A percentile compares a stretch with the other conserved stretches of the same genome.
phyloP scores from a whole-genome alignment of 2,329 filamentous ascomycete species.

The Proliferodiscus dingleyae region DNA sequence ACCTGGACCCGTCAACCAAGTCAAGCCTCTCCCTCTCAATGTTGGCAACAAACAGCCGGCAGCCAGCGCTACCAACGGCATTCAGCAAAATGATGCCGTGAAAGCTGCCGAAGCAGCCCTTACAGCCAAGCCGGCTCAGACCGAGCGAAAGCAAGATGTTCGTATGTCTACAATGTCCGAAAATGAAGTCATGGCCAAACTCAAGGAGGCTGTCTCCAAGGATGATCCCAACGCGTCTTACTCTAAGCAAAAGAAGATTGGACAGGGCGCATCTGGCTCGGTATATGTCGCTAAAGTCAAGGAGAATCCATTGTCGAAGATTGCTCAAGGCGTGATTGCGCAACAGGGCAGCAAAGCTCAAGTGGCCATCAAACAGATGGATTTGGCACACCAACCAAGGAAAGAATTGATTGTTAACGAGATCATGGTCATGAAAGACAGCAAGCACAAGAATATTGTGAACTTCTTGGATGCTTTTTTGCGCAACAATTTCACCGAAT shows the following conservation, averaged over 20 bases:
- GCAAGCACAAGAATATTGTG: constrained; percentile 96
- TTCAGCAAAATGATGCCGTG: constrained; percentile 57
- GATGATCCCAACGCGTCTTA: constrained; percentile 93
- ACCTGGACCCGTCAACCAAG: constrained; percentile 48
- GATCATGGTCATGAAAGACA: constrained; percentile 99
- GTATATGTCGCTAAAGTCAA: constrained; percentile 97
- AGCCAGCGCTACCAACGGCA: constrained; percentile 36
- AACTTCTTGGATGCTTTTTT: constrained; percentile 97
- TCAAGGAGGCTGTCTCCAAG: constrained; percentile 92
- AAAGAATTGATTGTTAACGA: constrained; percentile 99
- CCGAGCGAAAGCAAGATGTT: constrained; percentile 81
- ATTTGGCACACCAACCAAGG: constrained; percentile 90
- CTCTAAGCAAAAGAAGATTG: constrained; percentile 99
- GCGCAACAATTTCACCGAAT: constrained; percentile 85
- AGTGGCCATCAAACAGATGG: constrained; percentile 99
- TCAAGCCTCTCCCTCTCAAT: constrained; percentile 77
- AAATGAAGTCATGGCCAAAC: constrained; percentile 91
- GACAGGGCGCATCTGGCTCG: constrained; percentile 94
- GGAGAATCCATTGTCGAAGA: constrained; percentile 74
- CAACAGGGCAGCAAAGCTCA: constrained; percentile 78
- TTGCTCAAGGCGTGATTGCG: constrained; percentile 73
- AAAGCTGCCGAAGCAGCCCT: constrained; percentile 88
- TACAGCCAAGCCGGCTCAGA: constrained; percentile 69
- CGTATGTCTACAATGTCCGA: constrained; percentile 99
- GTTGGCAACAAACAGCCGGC: constrained; percentile 60